These are phyloP conservation scores for Colletotrichum tabaci DNA, from an alignment of 2,329 filamentous ascomycete species.

Conservation along the genomic window DNA sequence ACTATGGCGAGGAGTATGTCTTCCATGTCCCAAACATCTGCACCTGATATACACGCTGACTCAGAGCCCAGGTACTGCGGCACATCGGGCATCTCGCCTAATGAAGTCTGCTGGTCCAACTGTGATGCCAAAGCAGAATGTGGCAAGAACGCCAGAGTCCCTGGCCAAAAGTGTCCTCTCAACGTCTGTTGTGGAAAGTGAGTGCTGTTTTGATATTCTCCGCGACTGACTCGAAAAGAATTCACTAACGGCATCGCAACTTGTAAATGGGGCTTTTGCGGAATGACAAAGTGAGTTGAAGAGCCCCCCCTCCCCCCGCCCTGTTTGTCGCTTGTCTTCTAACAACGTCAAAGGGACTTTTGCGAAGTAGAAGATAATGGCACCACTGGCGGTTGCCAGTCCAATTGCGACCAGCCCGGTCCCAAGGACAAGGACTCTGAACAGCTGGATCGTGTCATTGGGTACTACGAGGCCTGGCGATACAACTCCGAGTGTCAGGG, in stretches of 20 bases:
- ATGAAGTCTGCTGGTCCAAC: slow-evolving; percentile 50
- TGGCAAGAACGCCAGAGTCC: slow-evolving; percentile 45
- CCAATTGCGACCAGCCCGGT: slow-evolving; percentile 45
- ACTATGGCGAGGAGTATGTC: slow-evolving; percentile 26
- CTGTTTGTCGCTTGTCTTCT: too few species aligned
- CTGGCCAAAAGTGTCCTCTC: slow-evolving; percentile 51
- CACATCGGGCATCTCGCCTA: slow-evolving; percentile 45
- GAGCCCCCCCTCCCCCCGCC: too few species aligned
- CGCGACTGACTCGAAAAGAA: too few species aligned
- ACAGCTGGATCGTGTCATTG: slow-evolving; percentile 47
- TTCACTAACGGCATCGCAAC: too few species aligned
- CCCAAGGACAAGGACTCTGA: slow-evolving; percentile 35
- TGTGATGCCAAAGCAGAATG: slow-evolving; percentile 54
- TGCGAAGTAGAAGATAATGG: slow-evolving; percentile 24
- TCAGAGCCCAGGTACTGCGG: slow-evolving; percentile 41
- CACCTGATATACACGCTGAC: background rate
- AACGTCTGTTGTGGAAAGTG: slow-evolving; percentile 54
- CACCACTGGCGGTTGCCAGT: slow-evolving; percentile 44
- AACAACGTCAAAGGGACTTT: background rate
- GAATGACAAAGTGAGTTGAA: slow-evolving; percentile 38
- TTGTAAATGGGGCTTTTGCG: slow-evolving; percentile 52
- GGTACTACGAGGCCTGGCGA: slow-evolving; percentile 52
- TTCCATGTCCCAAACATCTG: background rate
- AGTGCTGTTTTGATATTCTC: too few species aligned
- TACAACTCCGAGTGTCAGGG: slow-evolving; percentile 36